Evolutionary conservation across 768 basidiomycete species (phyloP), one percentile per base, ranked within the genome.

Genomic region (Leucocoprinus birnbaumii): DNA sequence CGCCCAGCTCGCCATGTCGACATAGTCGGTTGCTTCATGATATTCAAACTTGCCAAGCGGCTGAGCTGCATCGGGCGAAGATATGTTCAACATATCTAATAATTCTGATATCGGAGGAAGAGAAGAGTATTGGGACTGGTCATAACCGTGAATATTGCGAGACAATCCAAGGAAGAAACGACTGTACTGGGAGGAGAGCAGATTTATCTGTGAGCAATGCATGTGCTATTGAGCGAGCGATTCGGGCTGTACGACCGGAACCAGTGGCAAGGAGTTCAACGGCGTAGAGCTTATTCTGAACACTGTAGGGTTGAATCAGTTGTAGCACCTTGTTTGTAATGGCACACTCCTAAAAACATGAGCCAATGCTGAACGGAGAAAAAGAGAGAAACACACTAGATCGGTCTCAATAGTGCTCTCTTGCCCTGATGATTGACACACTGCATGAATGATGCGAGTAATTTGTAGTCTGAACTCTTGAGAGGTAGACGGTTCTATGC

Each of bases 161-260:
- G 9, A 38, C 11, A 24, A 64, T 57, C n/a, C 60, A 18, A 8
- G 37, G 26, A 26, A 26, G 19, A 22, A 3, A 31, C 41, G 2
- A 13, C 57, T 72, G 51, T 60, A 74, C 71, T 7, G 53, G 37
- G 13, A 56, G 55, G 7, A 70, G 56, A 21, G 43, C 47, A 16
- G 57, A 41, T 21, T 66, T 63, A 25, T 71, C 63, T 1, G 67
- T 68, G 22, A 88, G 67, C 34, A 84, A 63, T 2, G 71, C 66
- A 55, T 83, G 73, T 1, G 87, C 84, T 26, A 87, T 65, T 66
- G 75, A 79, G 47, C 80, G 77, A 16, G 84, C 82, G 44, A 91
- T 79, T 13, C 80, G 79, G 47, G 72, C 71, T 35, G 79, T 73
- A 19, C 73, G 74, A 10, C 73, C 73, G 25, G 79, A 75, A 11